phyloP scores from a whole-genome alignment of 1,284 basidiomycete genomes.

The Hemileia vastatrix region DNA sequence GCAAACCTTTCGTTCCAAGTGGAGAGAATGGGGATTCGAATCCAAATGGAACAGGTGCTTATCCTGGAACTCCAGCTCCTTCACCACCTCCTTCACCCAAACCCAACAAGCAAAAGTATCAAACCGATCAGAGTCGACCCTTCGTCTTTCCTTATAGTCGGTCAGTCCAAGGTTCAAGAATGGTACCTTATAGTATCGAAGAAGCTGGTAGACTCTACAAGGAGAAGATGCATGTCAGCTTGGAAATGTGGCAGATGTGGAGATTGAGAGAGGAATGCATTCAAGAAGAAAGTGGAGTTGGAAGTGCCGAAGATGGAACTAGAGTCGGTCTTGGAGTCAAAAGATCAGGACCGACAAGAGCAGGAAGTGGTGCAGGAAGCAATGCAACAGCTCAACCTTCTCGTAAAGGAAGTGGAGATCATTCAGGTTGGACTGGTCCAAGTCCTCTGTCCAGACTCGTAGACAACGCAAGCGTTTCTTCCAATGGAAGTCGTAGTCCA shows the following conservation, averaged over 20 bases:
- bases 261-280: constrained; percentile 86
- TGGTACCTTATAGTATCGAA: constrained; percentile 86
- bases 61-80: constrained; percentile 62
- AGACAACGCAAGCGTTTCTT: constrained; percentile 23
- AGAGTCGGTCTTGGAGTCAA: constrained; percentile 31
- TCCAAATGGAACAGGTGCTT: not conserved
- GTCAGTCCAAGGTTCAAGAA: constrained; percentile 47
- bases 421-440: not conserved
- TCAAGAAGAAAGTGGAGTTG: constrained; percentile 80
- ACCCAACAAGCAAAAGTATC: constrained; percentile 98
- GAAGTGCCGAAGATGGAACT: constrained; percentile 49
- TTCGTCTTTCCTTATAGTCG: constrained; percentile 89
- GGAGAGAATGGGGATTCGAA: not conserved
- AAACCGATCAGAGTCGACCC: constrained; percentile 87
- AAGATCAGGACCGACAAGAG: not conserved
- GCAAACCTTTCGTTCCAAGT: constrained; percentile 42
- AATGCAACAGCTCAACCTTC: not conserved
- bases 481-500: constrained; percentile 34
- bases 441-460: constrained; percentile 18
- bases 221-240: constrained; percentile 78
- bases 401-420: not conserved
- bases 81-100: too few relatives aligned
- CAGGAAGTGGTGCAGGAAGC: not conserved
- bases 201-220: constrained; percentile 85
- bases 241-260: constrained; percentile 88